Conservation (phyloP, 176 grass and related monocot species). For the Musa acuminata region DNA sequence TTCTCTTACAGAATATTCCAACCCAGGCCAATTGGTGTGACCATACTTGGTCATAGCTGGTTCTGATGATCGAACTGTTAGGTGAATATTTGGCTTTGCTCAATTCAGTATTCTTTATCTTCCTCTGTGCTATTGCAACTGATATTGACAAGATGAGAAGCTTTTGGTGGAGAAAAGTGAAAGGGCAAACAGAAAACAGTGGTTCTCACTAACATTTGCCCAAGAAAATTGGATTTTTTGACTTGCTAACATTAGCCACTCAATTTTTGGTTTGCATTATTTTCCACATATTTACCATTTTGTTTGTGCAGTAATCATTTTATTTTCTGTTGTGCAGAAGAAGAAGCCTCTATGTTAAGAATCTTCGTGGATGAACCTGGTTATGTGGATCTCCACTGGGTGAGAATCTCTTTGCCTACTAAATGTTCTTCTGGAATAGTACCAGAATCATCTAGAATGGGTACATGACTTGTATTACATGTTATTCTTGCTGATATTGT, state of each 20-base stretch:
- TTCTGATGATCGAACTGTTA: too few relatives aligned
- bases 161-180: too few relatives aligned
- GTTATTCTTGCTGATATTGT: background rate
- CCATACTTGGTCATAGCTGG: too few relatives aligned
- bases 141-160: too few relatives aligned
- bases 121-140: too few relatives aligned
- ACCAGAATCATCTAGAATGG: background rate
- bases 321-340: constrained; percentile 44
- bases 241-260: background rate
- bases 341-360: constrained; percentile 74
- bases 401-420: constrained; percentile 17
- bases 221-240: background rate
- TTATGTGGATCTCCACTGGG: constrained; percentile 97
- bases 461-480: background rate
- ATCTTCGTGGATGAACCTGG: constrained; percentile 69
- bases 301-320: background rate
- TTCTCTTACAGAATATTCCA: too few relatives aligned
- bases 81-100: too few relatives aligned
- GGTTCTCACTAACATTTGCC: background rate
- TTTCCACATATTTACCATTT: too few relatives aligned
- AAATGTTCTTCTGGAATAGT: background rate
- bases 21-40: too few relatives aligned
- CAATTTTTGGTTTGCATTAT: too few relatives aligned
- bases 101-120: too few relatives aligned
- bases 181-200: background rate